Base-by-base conservation (phyloP, 495 filamentous ascomycete genomes). In the Margaritispora aquatica region DNA sequence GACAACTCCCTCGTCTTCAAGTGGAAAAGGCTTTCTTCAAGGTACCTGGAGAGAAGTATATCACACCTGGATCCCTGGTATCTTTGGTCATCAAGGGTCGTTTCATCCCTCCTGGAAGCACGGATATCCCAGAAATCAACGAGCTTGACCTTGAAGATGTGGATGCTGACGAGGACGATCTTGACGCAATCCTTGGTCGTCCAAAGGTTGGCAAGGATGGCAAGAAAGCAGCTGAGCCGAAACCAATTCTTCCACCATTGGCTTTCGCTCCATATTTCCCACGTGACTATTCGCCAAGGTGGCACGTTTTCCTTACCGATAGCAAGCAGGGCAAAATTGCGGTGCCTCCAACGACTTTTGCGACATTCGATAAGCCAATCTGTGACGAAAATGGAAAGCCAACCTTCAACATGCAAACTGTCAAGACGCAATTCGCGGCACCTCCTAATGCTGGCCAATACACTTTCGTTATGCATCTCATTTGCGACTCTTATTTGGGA, bases 1-100 rank as follows among this genome's bases (percentile, higher is more conserved):
- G 83, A 63, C 89, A 96, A 70, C 75, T 98, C 13, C 94, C 94
- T 0, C 78, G 81, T 47, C 75, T 97, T 49, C 79, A 88, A 57
- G 82, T 97, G n/a, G 90, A 91, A 70, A 93, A 91, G 75, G 89
- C 90, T 1, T 98, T 95, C 75, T 98, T 98, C 83, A 98, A 98
- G 77, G 94, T 98, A 52, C 86, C 89, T 63, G 94, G 94, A 59
- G 94, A 98, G 74, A 88, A 85, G 59, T 89, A 84, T 70, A 87
- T 97, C 69, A 95, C 90, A 15, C 92, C 94, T n/a, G 88, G 87
- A 64, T 94, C 89, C 63, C 80, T 98, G 48, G 91, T 97, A 48
- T 90, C 92, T 53, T 86, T 98, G 55, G 89, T 98, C 48, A 80
- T 98, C 62, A 98, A 98, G 75, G 90, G 84, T n/a, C 89, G 94